Evolutionary conservation across 2,329 filamentous ascomycete species (phyloP).

Genomic region (Pseudocercospora crystallina): DNA sequence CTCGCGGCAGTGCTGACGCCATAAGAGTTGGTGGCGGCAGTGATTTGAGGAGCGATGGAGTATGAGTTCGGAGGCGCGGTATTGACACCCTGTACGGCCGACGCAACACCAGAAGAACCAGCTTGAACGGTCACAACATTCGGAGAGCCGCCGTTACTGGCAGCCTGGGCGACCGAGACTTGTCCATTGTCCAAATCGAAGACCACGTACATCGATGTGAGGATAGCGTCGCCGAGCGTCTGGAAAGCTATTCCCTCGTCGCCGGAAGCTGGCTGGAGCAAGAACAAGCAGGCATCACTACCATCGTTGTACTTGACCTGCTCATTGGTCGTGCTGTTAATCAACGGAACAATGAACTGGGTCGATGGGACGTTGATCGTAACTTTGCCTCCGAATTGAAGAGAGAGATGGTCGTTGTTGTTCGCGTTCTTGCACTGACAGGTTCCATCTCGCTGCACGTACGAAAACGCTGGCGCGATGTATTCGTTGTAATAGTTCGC

Average conservation of each 20-base stretch:
- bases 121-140: slow-evolving; percentile 29
- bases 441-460: slow-evolving; percentile 19
- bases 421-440: slow-evolving; percentile 29
- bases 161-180: slow-evolving; percentile 35
- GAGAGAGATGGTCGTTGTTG: slow-evolving; percentile 26
- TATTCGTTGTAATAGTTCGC: slow-evolving; percentile 24
- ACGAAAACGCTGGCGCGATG: slow-evolving; percentile 25
- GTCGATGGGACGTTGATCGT: slow-evolving; percentile 30
- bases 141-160: slow-evolving; percentile 24
- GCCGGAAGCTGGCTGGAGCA: slow-evolving; percentile 22
- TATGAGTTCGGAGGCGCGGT: slow-evolving; percentile 20
- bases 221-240: slow-evolving; percentile 33
- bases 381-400: slow-evolving; percentile 31
- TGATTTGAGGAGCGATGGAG: slow-evolving; percentile 24
- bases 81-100: slow-evolving; percentile 24
- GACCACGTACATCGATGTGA: slow-evolving; percentile 37
- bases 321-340: slow-evolving; percentile 27
- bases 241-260: slow-evolving; percentile 20
- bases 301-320: slow-evolving; percentile 17
- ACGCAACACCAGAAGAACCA: slow-evolving; percentile 29
- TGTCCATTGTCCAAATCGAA: slow-evolving; percentile 39
- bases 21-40: slow-evolving; percentile 22
- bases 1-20: slow-evolving; percentile 23
- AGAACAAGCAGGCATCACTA: slow-evolving; percentile 29
- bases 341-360: slow-evolving; percentile 33